These are phyloP conservation scores for Fibroporia radiculosa DNA, from an alignment of 768 basidiomycete species.

Conservation along the genomic window DNA sequence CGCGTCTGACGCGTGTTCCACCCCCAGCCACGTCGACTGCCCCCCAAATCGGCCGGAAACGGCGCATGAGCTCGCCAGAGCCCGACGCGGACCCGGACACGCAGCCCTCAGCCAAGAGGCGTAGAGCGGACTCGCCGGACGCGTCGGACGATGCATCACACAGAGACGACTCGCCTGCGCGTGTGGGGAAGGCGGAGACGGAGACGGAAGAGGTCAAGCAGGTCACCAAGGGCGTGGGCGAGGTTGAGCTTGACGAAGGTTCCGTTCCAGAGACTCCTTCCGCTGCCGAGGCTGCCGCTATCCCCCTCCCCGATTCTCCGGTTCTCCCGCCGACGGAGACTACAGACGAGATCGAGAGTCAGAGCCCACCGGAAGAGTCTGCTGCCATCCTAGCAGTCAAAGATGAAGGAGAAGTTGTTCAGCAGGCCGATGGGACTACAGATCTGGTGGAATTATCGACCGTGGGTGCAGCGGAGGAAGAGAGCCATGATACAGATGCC, in stretches of 20 bases:
- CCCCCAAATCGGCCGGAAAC: constrained; percentile 60
- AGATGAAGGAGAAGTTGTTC: background rate
- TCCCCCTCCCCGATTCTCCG: constrained; percentile 34
- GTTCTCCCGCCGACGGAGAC: constrained; percentile 9
- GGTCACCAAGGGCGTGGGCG: constrained; percentile 62
- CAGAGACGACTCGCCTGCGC: constrained; percentile 12
- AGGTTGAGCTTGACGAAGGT: constrained; percentile 52
- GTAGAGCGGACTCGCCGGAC: constrained; percentile 34
- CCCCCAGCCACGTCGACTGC: constrained; percentile 65
- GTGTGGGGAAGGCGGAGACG: constrained; percentile 20
- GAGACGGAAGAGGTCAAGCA: constrained; percentile 51
- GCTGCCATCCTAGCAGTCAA: background rate
- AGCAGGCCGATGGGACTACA: background rate
- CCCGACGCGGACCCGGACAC: constrained; percentile 34
- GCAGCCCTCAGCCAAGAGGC: constrained; percentile 29
- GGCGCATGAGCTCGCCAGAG: constrained; percentile 45
- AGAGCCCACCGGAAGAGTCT: constrained; percentile 1
- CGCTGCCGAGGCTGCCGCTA: constrained; percentile 17
- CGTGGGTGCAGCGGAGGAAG: background rate
- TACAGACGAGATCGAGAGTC: constrained; percentile 1
- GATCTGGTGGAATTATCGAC: background rate
- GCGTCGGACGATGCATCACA: constrained; percentile 20
- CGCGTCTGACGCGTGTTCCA: constrained; percentile 11
- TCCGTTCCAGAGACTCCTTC: background rate
- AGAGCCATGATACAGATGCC: background rate